These are phyloP conservation scores for Albatrellus ellisii DNA, from an alignment of 768 basidiomycete genomes.

Conservation along the genomic window DNA sequence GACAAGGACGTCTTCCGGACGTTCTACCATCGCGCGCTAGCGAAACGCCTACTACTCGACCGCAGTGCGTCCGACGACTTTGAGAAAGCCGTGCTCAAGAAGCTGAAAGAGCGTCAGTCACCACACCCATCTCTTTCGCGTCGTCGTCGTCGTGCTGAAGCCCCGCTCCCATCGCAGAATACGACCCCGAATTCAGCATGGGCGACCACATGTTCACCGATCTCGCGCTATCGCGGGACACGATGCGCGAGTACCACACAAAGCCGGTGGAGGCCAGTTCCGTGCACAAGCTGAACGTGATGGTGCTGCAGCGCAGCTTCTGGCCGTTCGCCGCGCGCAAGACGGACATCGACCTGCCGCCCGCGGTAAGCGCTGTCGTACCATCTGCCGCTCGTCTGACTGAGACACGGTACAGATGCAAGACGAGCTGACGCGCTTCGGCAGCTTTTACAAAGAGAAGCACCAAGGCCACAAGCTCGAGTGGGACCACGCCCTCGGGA, in stretches of 20 bases:
- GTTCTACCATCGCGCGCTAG: conserved; percentile 80
- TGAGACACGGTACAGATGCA: conserved; percentile 45
- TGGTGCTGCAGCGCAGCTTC: conserved; percentile 78
- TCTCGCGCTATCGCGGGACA: conserved; percentile 61
- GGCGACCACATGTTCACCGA: conserved; percentile 96
- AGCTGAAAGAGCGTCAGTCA: conserved; percentile 57
- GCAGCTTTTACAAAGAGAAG: conserved; percentile 60
- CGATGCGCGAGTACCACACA: conserved; percentile 51
- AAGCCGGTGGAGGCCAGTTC: conserved; percentile 17
- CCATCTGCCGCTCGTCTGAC: neutral
- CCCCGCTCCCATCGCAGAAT: conserved; percentile 38
- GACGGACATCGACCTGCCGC: conserved; percentile 38
- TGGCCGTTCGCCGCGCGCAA: conserved; percentile 69
- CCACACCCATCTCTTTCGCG: neutral
- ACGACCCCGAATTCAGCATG: conserved; percentile 91
- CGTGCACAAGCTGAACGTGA: conserved; percentile 46
- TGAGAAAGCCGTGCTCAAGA: conserved; percentile 73
- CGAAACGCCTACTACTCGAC: conserved; percentile 78
- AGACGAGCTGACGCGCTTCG: conserved; percentile 47
- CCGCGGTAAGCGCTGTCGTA: conserved; percentile 25
- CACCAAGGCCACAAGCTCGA: conserved; percentile 66
- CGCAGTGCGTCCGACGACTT: conserved; percentile 80
- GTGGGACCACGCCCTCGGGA: conserved; percentile 84
- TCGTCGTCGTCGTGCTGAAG: neutral
- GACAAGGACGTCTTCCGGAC: conserved; percentile 92